A percentile compares a stretch with the other conserved stretches of the same genome.
Evolutionary conservation across 2,329 filamentous ascomycete species (phyloP).

Genomic region (Fusarium decemcellulare): DNA sequence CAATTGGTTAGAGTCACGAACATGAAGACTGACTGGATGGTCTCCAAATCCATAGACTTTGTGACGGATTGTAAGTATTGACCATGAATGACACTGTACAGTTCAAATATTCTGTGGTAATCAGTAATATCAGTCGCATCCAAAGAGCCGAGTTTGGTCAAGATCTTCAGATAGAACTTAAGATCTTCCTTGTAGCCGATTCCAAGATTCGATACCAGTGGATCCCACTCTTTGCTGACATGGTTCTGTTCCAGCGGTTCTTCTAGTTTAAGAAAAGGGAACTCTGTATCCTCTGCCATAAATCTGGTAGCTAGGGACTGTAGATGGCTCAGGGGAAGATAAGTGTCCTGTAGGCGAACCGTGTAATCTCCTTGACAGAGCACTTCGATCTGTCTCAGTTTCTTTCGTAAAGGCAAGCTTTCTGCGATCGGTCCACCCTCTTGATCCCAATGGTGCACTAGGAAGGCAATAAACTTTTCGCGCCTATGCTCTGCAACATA

Average conservation of each 20-base stretch:
- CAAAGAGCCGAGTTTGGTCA: not conserved
- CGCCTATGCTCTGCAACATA: not conserved
- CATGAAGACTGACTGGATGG: not conserved
- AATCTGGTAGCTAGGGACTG: not conserved
- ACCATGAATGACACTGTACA: slow-evolving; percentile 2
- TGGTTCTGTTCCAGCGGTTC: not conserved
- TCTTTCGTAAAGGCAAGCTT: not conserved
- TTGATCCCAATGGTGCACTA: not conserved
- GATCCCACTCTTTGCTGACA: not conserved
- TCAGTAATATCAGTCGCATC: not conserved
- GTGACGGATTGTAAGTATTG: not conserved
- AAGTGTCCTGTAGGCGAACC: not conserved
- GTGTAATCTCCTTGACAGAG: not conserved
- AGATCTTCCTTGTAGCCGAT: not conserved
- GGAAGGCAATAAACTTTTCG: not conserved
- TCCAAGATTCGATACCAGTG: too few species aligned
- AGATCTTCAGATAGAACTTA: not conserved
- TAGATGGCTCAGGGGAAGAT: not conserved
- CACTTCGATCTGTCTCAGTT: not conserved
- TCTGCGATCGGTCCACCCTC: not conserved
- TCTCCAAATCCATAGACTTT: not conserved
- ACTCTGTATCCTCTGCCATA: not conserved
- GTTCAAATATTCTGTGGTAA: not conserved
- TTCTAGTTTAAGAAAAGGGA: slow-evolving; percentile 1
- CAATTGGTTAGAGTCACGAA: not conserved